Percentiles rank a stretch among this genome's conserved stretches.
phyloP scores from a whole-genome alignment of 169 alveolate genomes.

The Eimeria praecox region DNA sequence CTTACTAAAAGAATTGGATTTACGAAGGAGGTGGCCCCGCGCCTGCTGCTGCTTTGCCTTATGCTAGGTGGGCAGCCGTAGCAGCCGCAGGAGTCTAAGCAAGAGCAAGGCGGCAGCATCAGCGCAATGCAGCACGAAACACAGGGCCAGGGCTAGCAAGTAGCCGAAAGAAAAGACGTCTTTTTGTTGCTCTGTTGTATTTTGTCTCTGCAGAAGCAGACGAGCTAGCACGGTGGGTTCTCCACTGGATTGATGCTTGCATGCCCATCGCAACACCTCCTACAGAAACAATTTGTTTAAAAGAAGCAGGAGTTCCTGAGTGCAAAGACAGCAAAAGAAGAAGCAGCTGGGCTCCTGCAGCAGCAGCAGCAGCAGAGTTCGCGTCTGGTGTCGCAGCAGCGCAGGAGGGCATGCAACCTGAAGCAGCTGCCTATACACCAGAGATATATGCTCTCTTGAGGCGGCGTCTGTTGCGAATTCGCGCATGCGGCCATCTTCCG shows the following conservation, averaged over 20 bases:
- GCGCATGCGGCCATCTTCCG: slow-evolving; percentile 55
- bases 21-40: slow-evolving; percentile 29
- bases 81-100: background rate
- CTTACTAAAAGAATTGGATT: slow-evolving; percentile 20
- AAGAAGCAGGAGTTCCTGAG: background rate
- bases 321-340: background rate
- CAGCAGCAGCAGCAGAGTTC: slow-evolving; percentile 5
- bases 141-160: background rate
- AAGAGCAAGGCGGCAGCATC: background rate
- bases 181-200: background rate
- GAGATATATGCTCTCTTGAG: slow-evolving; percentile 45
- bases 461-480: slow-evolving; percentile 62
- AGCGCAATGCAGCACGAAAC: background rate
- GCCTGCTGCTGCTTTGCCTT: slow-evolving; percentile 63
- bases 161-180: background rate
- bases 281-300: background rate
- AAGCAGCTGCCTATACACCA: slow-evolving; percentile 8
- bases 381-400: background rate
- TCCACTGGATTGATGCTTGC: slow-evolving; percentile 26
- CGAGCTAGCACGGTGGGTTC: slow-evolving; percentile 57
- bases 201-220: slow-evolving; percentile 28
- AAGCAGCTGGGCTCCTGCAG: background rate
- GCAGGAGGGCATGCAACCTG: background rate
- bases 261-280: background rate
- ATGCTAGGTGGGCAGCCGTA: slow-evolving; percentile 61